These are phyloP conservation scores for Corylus avellana DNA, from an alignment of 306 rosid species.

Conservation along the genomic window DNA sequence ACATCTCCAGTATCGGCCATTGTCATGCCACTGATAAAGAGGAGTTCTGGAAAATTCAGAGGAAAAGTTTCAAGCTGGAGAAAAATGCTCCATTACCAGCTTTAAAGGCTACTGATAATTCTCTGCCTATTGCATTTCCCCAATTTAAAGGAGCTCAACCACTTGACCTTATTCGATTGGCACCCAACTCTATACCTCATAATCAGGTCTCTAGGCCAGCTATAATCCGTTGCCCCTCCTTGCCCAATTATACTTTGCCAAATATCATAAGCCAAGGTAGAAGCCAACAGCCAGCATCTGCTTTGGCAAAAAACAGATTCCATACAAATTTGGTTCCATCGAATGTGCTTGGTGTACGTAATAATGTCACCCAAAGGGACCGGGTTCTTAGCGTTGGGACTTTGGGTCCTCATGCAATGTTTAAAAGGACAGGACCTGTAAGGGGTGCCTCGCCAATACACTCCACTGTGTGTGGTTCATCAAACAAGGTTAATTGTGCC, in stretches of 20 bases:
- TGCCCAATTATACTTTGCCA: slow-evolving; percentile 25
- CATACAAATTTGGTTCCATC: slow-evolving; percentile 25
- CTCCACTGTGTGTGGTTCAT: slow-evolving; percentile 24
- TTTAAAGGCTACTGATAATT: slow-evolving; percentile 28
- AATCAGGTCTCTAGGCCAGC: slow-evolving; percentile 37
- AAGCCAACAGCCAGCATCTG: slow-evolving; percentile 30
- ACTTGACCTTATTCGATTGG: slow-evolving; percentile 22
- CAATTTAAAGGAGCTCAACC: slow-evolving; percentile 20
- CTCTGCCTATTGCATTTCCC: slow-evolving; percentile 20
- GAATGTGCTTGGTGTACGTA: slow-evolving; percentile 36
- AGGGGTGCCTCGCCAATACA: slow-evolving; percentile 23
- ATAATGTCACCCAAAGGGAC: slow-evolving; percentile 38
- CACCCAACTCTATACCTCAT: slow-evolving; percentile 37
- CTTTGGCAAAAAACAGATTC: slow-evolving; percentile 35
- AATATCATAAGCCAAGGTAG: slow-evolving; percentile 36
- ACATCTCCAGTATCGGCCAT: slow-evolving; percentile 44
- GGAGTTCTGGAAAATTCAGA: slow-evolving; percentile 55
- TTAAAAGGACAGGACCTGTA: slow-evolving; percentile 34
- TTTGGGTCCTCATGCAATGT: slow-evolving; percentile 32
- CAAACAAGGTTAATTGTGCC: slow-evolving; percentile 32
- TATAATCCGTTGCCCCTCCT: slow-evolving; percentile 22
- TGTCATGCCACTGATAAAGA: slow-evolving; percentile 76
- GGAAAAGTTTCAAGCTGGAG: slow-evolving; percentile 43
- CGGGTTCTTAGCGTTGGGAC: slow-evolving; percentile 29
- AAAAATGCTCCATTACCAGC: slow-evolving; percentile 37